These are phyloP conservation scores for Penicillium subrubescens DNA, from an alignment of 495 filamentous ascomycete genomes.

Conservation along the genomic window DNA sequence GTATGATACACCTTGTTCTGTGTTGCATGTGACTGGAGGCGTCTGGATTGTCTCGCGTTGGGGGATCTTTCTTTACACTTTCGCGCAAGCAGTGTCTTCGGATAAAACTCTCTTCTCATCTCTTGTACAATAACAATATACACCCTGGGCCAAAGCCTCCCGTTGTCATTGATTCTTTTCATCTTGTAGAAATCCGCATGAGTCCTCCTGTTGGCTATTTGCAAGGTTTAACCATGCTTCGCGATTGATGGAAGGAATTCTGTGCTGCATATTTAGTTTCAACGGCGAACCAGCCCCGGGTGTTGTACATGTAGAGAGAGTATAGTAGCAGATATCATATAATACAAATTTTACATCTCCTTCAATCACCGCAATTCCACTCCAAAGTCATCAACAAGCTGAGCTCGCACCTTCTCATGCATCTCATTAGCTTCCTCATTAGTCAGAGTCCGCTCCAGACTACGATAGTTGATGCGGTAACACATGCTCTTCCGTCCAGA, in stretches of 20 bases:
- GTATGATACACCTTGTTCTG: conserved; percentile 43
- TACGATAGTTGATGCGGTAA: conserved; percentile 90
- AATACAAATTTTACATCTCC: conserved; percentile 15
- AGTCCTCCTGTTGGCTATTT: neutral
- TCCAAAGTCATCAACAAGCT: conserved; percentile 67
- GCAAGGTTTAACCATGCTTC: neutral
- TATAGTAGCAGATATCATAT: conserved; percentile 15
- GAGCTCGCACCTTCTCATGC: conserved; percentile 64
- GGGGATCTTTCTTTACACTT: conserved; percentile 24
- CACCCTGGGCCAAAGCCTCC: conserved; percentile 13
- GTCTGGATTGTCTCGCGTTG: conserved; percentile 39
- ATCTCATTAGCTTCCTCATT: conserved; percentile 75
- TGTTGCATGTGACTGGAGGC: conserved; percentile 40
- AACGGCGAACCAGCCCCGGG: neutral
- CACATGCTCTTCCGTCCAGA: conserved; percentile 80
- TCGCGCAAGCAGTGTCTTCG: conserved; percentile 22
- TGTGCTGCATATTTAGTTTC: neutral
- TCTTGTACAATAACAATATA: conserved; percentile 46
- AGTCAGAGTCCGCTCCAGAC: conserved; percentile 83
- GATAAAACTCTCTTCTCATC: conserved; percentile 39
- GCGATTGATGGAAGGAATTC: neutral
- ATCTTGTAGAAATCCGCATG: neutral
- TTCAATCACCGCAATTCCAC: conserved; percentile 73
- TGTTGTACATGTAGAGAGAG: neutral
- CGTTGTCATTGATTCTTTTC: conserved; percentile 7